Conservation (phyloP, 495 filamentous ascomycete species). For the Tirmania nivea region DNA sequence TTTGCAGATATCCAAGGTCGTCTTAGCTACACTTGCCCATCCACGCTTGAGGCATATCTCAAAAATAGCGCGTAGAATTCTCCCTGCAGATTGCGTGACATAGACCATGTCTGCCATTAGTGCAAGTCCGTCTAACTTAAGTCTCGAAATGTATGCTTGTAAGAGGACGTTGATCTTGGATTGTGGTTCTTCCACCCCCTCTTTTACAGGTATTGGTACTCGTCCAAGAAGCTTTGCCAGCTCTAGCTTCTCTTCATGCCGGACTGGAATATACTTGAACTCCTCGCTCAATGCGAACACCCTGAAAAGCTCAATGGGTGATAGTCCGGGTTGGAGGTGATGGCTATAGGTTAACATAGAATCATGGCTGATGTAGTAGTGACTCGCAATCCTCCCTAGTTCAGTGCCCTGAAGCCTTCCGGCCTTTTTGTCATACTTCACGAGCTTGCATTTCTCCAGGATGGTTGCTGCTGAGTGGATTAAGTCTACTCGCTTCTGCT, state of each 20-base stretch:
- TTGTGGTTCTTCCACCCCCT: constrained; percentile 88
- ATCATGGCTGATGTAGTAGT: constrained; percentile 92
- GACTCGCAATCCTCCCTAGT: constrained; percentile 81
- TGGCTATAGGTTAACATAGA: constrained; percentile 95
- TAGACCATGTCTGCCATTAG: constrained; percentile 98
- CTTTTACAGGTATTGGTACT: constrained; percentile 91
- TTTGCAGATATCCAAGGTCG: constrained; percentile 86
- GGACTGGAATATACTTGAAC: constrained; percentile 97
- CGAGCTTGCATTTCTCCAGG: constrained; percentile 64
- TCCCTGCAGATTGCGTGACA: constrained; percentile 90
- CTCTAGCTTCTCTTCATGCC: constrained; percentile 93
- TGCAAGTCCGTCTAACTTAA: constrained; percentile 82
- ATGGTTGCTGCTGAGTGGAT: constrained; percentile 82
- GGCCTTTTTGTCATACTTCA: constrained; percentile 89
- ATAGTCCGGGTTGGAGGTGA: constrained; percentile 80
- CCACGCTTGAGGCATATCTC: constrained; percentile 92
- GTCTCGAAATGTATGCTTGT: constrained; percentile 86
- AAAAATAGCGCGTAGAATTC: constrained; percentile 87
- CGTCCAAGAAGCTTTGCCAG: constrained; percentile 72
- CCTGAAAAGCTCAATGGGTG: constrained; percentile 82
- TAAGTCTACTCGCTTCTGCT: constrained; percentile 90
- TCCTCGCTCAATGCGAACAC: constrained; percentile 95
- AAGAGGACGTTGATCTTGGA: constrained; percentile 98
- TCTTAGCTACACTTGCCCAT: constrained; percentile 84
- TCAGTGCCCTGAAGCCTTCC: constrained; percentile 80